These are phyloP conservation scores for Trichoderma reesei DNA, from an alignment of 495 filamentous ascomycete species.

Conservation along the genomic window DNA sequence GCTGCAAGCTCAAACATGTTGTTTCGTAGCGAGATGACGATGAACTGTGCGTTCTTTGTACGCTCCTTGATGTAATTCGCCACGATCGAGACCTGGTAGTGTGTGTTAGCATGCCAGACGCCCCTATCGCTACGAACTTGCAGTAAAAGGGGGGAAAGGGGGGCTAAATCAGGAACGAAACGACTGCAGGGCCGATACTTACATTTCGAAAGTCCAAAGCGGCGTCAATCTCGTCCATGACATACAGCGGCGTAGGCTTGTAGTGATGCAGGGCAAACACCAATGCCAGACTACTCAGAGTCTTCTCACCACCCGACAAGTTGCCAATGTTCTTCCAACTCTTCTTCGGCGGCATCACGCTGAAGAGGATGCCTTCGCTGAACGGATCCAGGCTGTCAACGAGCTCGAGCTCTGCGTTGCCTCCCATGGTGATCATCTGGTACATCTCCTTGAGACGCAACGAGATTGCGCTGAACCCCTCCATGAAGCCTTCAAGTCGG, in stretches of 20 bases:
- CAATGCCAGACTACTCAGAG: slow-evolving; percentile 80
- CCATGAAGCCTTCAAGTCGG: slow-evolving; percentile 95
- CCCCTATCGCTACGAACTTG: neutral
- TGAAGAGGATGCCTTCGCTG: slow-evolving; percentile 91
- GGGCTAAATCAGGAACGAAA: neutral
- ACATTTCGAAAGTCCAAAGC: slow-evolving; percentile 96
- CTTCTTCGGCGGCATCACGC: slow-evolving; percentile 99
- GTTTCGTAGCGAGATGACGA: slow-evolving; percentile 94
- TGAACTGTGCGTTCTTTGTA: slow-evolving; percentile 98
- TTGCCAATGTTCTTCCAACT: slow-evolving; percentile 99
- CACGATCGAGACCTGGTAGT: slow-evolving; percentile 79
- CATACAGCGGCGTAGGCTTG: slow-evolving; percentile 93
- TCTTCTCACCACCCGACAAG: slow-evolving; percentile 92
- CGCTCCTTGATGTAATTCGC: slow-evolving; percentile 97
- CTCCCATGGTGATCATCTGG: slow-evolving; percentile 99
- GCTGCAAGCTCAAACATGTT: slow-evolving; percentile 99
- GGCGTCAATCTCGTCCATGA: slow-evolving; percentile 99
- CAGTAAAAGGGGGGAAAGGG: neutral
- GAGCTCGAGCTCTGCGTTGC: slow-evolving; percentile 93
- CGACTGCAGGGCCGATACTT: slow-evolving; percentile 30
- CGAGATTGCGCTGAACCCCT: slow-evolving; percentile 92
- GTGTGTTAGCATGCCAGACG: slow-evolving; percentile 14
- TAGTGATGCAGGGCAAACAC: slow-evolving; percentile 98
- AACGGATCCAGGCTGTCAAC: slow-evolving; percentile 95
- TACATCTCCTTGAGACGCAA: slow-evolving; percentile 98